phyloP scores from a whole-genome alignment of 495 filamentous ascomycete genomes.

The Xylaria bambusicola region DNA sequence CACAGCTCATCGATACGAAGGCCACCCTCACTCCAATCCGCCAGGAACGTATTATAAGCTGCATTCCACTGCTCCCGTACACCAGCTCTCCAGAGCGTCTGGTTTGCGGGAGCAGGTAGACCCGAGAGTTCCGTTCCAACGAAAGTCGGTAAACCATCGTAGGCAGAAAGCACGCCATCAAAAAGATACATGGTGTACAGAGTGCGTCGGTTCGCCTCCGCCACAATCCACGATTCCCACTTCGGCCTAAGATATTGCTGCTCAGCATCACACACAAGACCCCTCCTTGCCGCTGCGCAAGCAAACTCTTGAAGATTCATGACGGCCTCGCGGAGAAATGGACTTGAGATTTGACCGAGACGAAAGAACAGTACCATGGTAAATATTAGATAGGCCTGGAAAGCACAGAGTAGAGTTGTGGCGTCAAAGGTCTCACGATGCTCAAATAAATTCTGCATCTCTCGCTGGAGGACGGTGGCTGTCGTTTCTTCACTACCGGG shows the following conservation, averaged over 20 bases:
- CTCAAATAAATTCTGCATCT: slow-evolving; percentile 44
- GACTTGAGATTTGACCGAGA: slow-evolving; percentile 25
- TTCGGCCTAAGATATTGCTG: slow-evolving; percentile 37
- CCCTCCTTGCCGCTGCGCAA: slow-evolving; percentile 35
- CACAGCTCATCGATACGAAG: slow-evolving; percentile 51
- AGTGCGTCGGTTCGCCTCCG: slow-evolving; percentile 48
- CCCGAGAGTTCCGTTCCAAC: slow-evolving; percentile 45
- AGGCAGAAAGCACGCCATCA: slow-evolving; percentile 43
- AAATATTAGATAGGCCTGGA: slow-evolving; percentile 54
- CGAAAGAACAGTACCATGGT: slow-evolving; percentile 46
- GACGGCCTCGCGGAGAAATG: slow-evolving; percentile 42
- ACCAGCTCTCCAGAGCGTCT: slow-evolving; percentile 40
- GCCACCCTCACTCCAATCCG: slow-evolving; percentile 38
- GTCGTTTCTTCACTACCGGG: slow-evolving; percentile 42
- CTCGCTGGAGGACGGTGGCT: slow-evolving; percentile 37
- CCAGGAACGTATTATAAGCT: slow-evolving; percentile 44
- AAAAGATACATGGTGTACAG: slow-evolving; percentile 54
- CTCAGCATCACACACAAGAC: slow-evolving; percentile 48
- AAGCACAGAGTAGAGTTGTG: slow-evolving; percentile 43
- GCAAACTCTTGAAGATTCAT: slow-evolving; percentile 51
- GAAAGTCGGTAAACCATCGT: slow-evolving; percentile 48
- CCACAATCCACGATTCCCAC: slow-evolving; percentile 54
- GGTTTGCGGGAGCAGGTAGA: slow-evolving; percentile 40
- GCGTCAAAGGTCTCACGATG: slow-evolving; percentile 36
- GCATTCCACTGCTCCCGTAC: slow-evolving; percentile 42